Evolutionary conservation across 805 yeast genomes (phyloP).

Genomic region (Allodekkera sacchari): DNA sequence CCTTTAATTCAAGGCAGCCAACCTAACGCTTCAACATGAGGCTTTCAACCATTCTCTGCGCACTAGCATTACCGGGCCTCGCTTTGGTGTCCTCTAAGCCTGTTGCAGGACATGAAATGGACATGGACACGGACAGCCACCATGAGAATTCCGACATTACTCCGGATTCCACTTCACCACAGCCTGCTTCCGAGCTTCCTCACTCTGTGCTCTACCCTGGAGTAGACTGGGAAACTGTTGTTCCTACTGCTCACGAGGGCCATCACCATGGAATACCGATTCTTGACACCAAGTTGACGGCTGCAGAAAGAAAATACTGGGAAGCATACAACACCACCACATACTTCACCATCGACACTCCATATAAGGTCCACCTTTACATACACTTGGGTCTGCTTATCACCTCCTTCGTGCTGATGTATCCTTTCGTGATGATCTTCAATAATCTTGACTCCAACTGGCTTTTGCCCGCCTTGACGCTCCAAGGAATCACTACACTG

Average conservation of each 20-base stretch:
- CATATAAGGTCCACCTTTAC: slow-evolving; percentile 43
- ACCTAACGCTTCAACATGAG: too few relatives aligned
- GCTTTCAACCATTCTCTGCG: too few relatives aligned
- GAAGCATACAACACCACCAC: slow-evolving; percentile 68
- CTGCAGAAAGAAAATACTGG: slow-evolving; percentile 76
- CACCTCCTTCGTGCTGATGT: slow-evolving; percentile 41
- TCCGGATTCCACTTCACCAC: background rate
- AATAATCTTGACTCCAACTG: slow-evolving; percentile 51
- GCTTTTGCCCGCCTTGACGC: slow-evolving; percentile 47
- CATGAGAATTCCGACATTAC: too few relatives aligned
- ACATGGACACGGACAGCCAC: slow-evolving; percentile 3
- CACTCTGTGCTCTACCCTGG: background rate
- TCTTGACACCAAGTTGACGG: slow-evolving; percentile 53
- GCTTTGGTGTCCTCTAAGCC: too few relatives aligned
- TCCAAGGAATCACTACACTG: slow-evolving; percentile 38
- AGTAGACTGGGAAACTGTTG: slow-evolving; percentile 6
- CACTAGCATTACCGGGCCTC: too few relatives aligned
- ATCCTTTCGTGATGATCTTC: slow-evolving; percentile 62
- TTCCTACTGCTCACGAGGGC: slow-evolving; percentile 40
- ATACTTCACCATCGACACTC: slow-evolving; percentile 48
- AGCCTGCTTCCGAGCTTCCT: too few relatives aligned
- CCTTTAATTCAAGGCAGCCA: too few relatives aligned
- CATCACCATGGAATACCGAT: slow-evolving; percentile 70
- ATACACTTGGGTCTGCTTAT: slow-evolving; percentile 43
- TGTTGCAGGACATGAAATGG: too few relatives aligned